Base-by-base conservation (phyloP, 2,329 filamentous ascomycete genomes). In the Alternaria sp. region DNA sequence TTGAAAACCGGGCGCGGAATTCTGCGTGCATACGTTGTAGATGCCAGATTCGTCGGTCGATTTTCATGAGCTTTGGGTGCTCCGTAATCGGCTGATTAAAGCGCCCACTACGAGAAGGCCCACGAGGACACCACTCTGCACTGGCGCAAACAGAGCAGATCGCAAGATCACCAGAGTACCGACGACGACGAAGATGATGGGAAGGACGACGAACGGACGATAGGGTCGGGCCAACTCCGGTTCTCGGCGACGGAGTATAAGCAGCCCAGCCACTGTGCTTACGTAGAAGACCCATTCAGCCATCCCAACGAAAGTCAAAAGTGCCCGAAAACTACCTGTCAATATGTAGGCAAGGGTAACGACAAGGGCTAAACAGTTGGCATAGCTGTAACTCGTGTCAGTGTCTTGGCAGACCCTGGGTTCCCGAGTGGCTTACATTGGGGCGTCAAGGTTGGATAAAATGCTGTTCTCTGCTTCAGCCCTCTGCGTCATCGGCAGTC, bases 261-360 rank as follows among this genome's bases (percentile, higher is more conserved):
- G 80, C 2, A 87, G 84, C 0, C 88, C 88, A 0, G 89, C 69
- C 0, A 89, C 87, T 0, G 88, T 87, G 28, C 89, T 81, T 70
- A 90, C 88, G 78, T 90, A 90, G 76, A 90, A 90, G 0, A 88
- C 85, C 72, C 87, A 90, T 62, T 72, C 73, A 9, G 76, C 76
- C 76, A 79, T 78, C 15, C 76, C 76, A 25, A 77, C 75, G 52
- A 80, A 88, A 0, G 87, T 89, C 11, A 90, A 70, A 0, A 90
- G 83, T 0, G 86, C 85, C 32, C 88, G 84, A 78, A 90, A 90
- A 73, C 83, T 87, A 17, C 88, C 88, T 0, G 88, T 80, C 1
- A 88, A 70, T 30, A 90, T 88, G 73, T 90, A 90, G 2, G 88
- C 59, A 0, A 86, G 73, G 0, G 86, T 85, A 7, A 79, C 57